phyloP scores from a whole-genome alignment of 225 moss, liverwort and hornwort species.

The Sphagnum contortum region DNA sequence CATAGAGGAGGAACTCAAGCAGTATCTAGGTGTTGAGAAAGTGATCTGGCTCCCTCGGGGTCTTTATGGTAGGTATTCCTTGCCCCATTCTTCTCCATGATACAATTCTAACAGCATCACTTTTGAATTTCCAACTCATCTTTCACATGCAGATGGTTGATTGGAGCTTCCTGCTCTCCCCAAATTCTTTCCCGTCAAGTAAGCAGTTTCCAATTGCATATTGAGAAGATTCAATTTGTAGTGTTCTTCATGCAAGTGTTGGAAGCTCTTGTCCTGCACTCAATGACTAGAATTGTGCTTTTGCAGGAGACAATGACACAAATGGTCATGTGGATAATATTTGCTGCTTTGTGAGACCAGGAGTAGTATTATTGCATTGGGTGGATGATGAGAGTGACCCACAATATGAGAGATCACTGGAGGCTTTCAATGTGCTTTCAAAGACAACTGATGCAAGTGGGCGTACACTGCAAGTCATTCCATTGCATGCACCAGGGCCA shows the following conservation, averaged over 20 bases:
- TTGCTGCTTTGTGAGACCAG: constrained; percentile 76
- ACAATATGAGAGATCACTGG: constrained; percentile 67
- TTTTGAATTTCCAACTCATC: too few relatives aligned
- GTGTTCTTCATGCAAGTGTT: too few relatives aligned
- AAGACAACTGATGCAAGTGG: constrained; percentile 73
- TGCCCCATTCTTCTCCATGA: too few relatives aligned
- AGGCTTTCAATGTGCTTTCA: constrained; percentile 55
- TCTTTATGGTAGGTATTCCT: constrained; percentile 46
- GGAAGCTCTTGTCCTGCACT: too few relatives aligned
- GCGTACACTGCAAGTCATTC: constrained; percentile 51
- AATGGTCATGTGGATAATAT: constrained; percentile 92
- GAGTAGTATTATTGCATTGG: constrained; percentile 75
- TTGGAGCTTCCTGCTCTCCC: too few relatives aligned
- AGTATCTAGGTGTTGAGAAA: constrained; percentile 76
- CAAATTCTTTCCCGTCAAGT: too few relatives aligned
- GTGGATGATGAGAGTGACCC: constrained; percentile 71
- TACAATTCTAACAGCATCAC: too few relatives aligned
- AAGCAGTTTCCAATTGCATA: too few relatives aligned
- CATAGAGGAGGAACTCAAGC: constrained; percentile 75
- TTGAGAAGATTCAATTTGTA: too few relatives aligned
- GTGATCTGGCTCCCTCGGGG: constrained; percentile 91
- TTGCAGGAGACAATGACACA: constrained; percentile 75
- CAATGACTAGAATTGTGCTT: not conserved
- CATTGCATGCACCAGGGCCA: constrained; percentile 58
- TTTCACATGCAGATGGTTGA: too few relatives aligned